Base-by-base conservation (phyloP, 108 stramenopile genomes). In the Skeletonema costatum region DNA sequence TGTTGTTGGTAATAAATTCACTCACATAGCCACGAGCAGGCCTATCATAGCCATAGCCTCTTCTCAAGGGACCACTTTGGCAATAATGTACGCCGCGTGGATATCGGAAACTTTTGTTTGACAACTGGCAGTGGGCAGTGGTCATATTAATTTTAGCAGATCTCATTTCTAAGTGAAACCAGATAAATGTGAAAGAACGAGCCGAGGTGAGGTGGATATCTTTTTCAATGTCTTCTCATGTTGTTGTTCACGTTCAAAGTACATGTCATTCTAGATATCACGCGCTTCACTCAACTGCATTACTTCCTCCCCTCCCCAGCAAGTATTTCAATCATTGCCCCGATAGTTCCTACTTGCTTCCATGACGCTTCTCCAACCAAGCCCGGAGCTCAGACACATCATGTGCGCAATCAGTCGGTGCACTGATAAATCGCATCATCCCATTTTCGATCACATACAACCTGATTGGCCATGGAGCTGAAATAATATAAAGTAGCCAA, bases 371-470 rank as follows among this genome's bases (percentile, higher is more conserved):
- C 60, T 61, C 60, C 19, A 61, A 35, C 60, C 60, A 61, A 31
- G 60, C 17, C 12, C 60, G 60, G 9, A 61, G 60, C 21, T 61
- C 60, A 31, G 60, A 61, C 1, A 61, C 60, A 61, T 61, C 60
- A 61, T 61, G 60, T 3, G 60, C 60, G 17, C 60, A 61, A 31
- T 61, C 60, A 31, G 60, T 61, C 60, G 60, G 60, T 11, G 60
- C 31, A 61, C 60, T 61, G 60, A 61, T 61, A 35, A 61, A 61
- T 61, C 17, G 60, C 60, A 61, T 33, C 3, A 19, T 35, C 10
- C 60, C 60, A 35, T 61, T 61, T 3, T 61, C 60, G 9, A 61
- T 61, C 31, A 61, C 60, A 35, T 61, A 61, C 31, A 61, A 2
- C 32, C 60, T 31, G 60, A 61, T 61, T 11, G 60, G 60, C 60